Evolutionary conservation across 805 yeast species (phyloP).

Genomic region (Spathaspora boniae): DNA sequence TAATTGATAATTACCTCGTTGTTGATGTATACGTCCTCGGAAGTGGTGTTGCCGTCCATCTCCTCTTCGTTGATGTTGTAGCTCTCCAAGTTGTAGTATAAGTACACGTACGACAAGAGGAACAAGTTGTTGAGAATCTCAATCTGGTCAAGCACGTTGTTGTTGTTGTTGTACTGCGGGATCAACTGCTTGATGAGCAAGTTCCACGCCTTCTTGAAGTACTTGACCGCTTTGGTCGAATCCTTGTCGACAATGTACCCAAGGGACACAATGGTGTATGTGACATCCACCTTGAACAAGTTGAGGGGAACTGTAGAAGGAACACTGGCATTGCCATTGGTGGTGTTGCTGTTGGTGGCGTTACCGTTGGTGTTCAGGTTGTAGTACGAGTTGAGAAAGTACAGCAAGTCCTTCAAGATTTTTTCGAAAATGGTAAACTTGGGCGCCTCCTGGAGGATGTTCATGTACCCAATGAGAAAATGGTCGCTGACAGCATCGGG

Average conservation of each 20-base stretch:
- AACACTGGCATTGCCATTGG: neutral
- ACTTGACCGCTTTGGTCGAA: slow-evolving; percentile 28
- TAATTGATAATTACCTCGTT: slow-evolving; percentile 47
- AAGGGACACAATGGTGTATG: slow-evolving; percentile 43
- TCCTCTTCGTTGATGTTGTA: slow-evolving; percentile 8
- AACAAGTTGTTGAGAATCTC: slow-evolving; percentile 46
- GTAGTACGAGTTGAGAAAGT: slow-evolving; percentile 19
- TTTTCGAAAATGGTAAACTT: slow-evolving; percentile 17
- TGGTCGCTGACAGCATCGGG: slow-evolving; percentile 19
- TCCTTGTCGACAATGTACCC: slow-evolving; percentile 33
- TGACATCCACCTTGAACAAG: slow-evolving; percentile 35
- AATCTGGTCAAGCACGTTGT: slow-evolving; percentile 24
- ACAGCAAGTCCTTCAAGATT: slow-evolving; percentile 19
- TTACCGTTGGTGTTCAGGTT: slow-evolving; percentile 5
- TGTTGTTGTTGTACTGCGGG: slow-evolving; percentile 30
- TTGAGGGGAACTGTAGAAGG: too few relatives aligned
- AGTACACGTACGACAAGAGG: slow-evolving; percentile 40
- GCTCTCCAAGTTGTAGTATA: slow-evolving; percentile 32
- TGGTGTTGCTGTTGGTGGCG: neutral
- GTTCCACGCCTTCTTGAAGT: slow-evolving; percentile 46
- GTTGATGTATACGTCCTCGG: slow-evolving; percentile 24
- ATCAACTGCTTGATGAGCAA: slow-evolving; percentile 31
- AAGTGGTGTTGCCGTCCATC: slow-evolving; percentile 2
- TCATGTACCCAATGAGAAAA: slow-evolving; percentile 32
- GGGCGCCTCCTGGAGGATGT: slow-evolving; percentile 13